Percentiles rank a stretch among this genome's conserved stretches.
These are phyloP conservation scores for Jackrogersella multiformis DNA, from an alignment of 495 filamentous ascomycete species.

Conservation along the genomic window DNA sequence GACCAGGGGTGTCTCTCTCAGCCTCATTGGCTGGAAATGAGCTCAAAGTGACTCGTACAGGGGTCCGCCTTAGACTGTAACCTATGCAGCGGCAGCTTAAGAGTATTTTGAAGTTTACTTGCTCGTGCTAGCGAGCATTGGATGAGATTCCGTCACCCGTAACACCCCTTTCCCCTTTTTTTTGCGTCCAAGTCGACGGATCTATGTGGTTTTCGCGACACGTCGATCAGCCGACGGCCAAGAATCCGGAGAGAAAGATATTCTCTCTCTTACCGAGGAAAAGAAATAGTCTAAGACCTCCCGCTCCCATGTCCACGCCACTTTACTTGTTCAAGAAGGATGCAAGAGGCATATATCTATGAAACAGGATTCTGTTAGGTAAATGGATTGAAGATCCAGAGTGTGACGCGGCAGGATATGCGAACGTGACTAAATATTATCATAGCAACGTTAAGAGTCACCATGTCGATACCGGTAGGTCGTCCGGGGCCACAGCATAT, in stretches of 20 bases:
- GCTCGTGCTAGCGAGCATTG: slow-evolving; percentile 16
- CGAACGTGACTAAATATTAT: slow-evolving; percentile 24
- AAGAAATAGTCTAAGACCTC: slow-evolving; percentile 33
- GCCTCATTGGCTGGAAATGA: slow-evolving; percentile 37
- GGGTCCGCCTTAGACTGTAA: slow-evolving; percentile 30
- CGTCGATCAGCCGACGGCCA: slow-evolving; percentile 31
- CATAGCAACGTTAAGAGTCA: slow-evolving; percentile 10
- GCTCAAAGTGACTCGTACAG: slow-evolving; percentile 43
- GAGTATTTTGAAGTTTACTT: slow-evolving; percentile 1
- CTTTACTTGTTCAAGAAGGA: slow-evolving; percentile 2
- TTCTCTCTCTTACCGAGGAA: slow-evolving; percentile 20
- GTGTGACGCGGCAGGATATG: slow-evolving; percentile 18
- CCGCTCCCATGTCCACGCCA: slow-evolving; percentile 4
- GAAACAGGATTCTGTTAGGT: slow-evolving; percentile 15
- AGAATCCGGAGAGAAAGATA: slow-evolving; percentile 12
- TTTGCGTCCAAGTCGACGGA: not conserved
- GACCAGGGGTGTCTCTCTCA: not conserved
- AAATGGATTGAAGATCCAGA: slow-evolving; percentile 15
- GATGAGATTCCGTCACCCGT: slow-evolving; percentile 1
- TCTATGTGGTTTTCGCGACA: slow-evolving; percentile 1
- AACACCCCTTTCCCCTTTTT: not conserved
- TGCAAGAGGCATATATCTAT: no score
- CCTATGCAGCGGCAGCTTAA: slow-evolving; percentile 21
- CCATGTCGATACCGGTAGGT: slow-evolving; percentile 5
- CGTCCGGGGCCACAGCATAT: not conserved